phyloP scores from a whole-genome alignment of 192 early-diverging fungal genomes.

The Diversispora epigaea region DNA sequence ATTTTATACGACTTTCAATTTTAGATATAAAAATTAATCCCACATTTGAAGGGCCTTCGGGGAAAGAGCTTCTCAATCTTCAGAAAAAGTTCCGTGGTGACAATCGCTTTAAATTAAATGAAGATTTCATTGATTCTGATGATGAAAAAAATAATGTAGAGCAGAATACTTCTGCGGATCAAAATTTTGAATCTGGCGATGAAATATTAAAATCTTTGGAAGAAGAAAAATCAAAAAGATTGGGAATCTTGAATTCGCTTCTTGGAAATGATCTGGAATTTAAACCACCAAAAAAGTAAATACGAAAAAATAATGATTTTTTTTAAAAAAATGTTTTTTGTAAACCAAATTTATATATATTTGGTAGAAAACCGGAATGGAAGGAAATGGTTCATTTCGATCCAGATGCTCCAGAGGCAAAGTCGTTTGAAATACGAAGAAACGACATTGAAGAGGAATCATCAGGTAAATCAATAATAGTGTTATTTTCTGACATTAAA shows the following conservation, averaged over 20 bases:
- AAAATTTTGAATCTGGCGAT: slow-evolving; percentile 23
- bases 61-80: slow-evolving; percentile 39
- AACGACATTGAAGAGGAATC: background rate
- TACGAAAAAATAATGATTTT: background rate
- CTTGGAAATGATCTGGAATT: slow-evolving; percentile 36
- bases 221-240: slow-evolving; percentile 39
- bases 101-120: slow-evolving; percentile 43
- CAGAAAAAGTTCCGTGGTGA: slow-evolving; percentile 45
- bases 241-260: slow-evolving; percentile 42
- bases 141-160: background rate
- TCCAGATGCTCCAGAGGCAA: slow-evolving; percentile 41
- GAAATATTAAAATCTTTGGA: slow-evolving; percentile 35
- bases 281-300: background rate
- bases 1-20: slow-evolving; percentile 1
- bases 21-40: slow-evolving; percentile 42
- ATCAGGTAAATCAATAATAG: background rate
- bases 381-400: slow-evolving; percentile 40
- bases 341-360: background rate
- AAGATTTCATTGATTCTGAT: slow-evolving; percentile 41
- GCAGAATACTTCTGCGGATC: background rate
- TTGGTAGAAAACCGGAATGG: slow-evolving; percentile 2
- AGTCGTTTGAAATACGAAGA: background rate
- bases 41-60: slow-evolving; percentile 43
- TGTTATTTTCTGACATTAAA: background rate
- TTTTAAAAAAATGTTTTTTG: no score